Percentiles rank a stretch among this genome's conserved stretches.
phyloP scores from a whole-genome alignment of 1,139 yeast species.

The Candida sanyaensis region DNA sequence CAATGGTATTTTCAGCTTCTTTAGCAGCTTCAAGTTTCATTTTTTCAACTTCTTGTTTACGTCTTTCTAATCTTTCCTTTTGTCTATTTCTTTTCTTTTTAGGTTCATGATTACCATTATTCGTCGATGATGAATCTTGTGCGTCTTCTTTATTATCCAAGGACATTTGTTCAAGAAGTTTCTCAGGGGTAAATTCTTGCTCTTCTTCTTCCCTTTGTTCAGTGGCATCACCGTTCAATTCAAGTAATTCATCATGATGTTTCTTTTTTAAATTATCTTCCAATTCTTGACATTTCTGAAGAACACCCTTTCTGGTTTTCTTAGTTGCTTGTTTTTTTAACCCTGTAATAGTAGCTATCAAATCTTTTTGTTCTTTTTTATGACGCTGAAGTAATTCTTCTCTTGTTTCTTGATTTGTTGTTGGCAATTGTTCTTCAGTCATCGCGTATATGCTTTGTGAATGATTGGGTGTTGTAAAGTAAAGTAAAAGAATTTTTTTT shows the following conservation, averaged over 20 bases:
- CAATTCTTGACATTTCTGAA: conserved; percentile 57
- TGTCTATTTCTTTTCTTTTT: conserved; percentile 71
- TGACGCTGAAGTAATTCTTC: conserved; percentile 67
- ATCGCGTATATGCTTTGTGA: background rate
- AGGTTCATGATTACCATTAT: background rate
- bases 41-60: conserved; percentile 68
- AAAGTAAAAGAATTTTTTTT: background rate
- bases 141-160: conserved; percentile 17
- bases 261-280: conserved; percentile 54
- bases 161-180: conserved; percentile 56
- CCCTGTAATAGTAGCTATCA: conserved; percentile 67
- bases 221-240: conserved; percentile 10
- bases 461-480: background rate
- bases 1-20: conserved; percentile 70
- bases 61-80: conserved; percentile 75
- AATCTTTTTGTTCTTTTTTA: conserved; percentile 65
- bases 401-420: conserved; percentile 5
- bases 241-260: conserved; percentile 53
- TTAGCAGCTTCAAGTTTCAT: conserved; percentile 66
- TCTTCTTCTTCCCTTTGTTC: conserved; percentile 16
- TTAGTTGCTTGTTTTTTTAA: conserved; percentile 84
- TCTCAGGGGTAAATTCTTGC: conserved; percentile 62
- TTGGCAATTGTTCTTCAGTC: conserved; percentile 1
- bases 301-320: conserved; percentile 64
- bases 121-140: background rate